These are phyloP conservation scores for Pichia exigua DNA, from an alignment of 805 yeast genomes.

Conservation along the genomic window DNA sequence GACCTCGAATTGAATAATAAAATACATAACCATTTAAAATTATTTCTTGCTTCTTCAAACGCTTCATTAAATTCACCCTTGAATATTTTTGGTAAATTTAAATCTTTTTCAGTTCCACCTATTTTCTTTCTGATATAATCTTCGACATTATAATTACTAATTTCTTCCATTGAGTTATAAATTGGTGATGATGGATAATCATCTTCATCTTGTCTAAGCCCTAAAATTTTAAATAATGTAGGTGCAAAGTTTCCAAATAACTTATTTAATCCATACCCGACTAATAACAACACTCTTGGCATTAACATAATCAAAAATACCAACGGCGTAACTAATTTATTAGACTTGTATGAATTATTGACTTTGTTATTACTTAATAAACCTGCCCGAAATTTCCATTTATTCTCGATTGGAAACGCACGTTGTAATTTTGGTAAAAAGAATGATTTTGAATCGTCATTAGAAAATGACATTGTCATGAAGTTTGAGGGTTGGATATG, in stretches of 20 bases:
- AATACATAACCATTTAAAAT: constrained; percentile 45
- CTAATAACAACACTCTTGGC: constrained; percentile 37
- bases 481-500: background rate
- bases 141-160: constrained; percentile 13
- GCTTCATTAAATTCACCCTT: constrained; percentile 37
- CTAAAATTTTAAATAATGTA: constrained; percentile 21
- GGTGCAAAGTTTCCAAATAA: constrained; percentile 32
- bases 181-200: constrained; percentile 27
- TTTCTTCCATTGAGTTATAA: constrained; percentile 13
- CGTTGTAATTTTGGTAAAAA: constrained; percentile 28
- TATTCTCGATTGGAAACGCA: constrained; percentile 29
- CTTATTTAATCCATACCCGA: constrained; percentile 33
- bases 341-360: background rate
- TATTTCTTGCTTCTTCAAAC: constrained; percentile 30
- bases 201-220: constrained; percentile 23
- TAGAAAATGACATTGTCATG: background rate
- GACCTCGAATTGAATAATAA: constrained; percentile 42
- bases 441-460: constrained; percentile 12
- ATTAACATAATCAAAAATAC: constrained; percentile 46
- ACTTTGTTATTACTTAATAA: constrained; percentile 7
- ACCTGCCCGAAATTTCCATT: constrained; percentile 31
- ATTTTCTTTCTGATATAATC: constrained; percentile 12
- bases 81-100: constrained; percentile 18
- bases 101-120: constrained; percentile 19
- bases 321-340: constrained; percentile 28